A percentile compares a stretch with the other conserved stretches of the same genome.
Evolutionary conservation across 1,139 yeast genomes (phyloP).

Genomic region (Saccharomyces hybrid): DNA sequence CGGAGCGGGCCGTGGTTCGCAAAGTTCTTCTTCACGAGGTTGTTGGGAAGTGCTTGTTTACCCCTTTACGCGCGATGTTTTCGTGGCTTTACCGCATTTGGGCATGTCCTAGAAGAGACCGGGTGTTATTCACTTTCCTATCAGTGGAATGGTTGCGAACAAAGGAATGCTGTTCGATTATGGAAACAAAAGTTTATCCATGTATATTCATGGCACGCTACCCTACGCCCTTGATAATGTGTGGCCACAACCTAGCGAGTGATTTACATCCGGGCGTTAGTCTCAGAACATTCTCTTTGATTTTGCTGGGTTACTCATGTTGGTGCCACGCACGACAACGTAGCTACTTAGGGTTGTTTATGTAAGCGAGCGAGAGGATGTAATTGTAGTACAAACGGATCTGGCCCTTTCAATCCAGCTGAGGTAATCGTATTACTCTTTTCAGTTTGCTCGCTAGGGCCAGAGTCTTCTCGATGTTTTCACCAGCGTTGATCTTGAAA

Average conservation of each 20-base stretch:
- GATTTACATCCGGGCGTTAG: not conserved
- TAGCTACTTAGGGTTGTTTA: not conserved
- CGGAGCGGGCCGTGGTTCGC: not conserved
- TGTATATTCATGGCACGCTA: not conserved
- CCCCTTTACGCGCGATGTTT: not conserved
- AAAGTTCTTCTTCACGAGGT: not conserved
- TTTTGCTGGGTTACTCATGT: not conserved
- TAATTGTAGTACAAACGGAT: not conserved
- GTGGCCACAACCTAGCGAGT: not conserved
- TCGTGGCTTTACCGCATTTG: conserved; percentile 1
- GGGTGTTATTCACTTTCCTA: not conserved
- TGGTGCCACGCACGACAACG: not conserved
- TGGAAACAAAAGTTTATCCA: not conserved
- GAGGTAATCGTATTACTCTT: not conserved
- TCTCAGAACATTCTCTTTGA: not conserved
- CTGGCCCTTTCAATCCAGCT: not conserved
- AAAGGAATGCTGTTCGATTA: not conserved
- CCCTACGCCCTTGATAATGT: not conserved
- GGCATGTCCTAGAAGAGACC: not conserved
- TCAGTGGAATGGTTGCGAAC: not conserved
- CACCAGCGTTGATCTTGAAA: not conserved
- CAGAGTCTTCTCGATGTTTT: not conserved
- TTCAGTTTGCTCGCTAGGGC: not conserved
- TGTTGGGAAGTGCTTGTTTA: not conserved
- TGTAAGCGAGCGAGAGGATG: not conserved